Base-by-base conservation (phyloP, 2,329 filamentous ascomycete species). In the Pezicula rhizophila region DNA sequence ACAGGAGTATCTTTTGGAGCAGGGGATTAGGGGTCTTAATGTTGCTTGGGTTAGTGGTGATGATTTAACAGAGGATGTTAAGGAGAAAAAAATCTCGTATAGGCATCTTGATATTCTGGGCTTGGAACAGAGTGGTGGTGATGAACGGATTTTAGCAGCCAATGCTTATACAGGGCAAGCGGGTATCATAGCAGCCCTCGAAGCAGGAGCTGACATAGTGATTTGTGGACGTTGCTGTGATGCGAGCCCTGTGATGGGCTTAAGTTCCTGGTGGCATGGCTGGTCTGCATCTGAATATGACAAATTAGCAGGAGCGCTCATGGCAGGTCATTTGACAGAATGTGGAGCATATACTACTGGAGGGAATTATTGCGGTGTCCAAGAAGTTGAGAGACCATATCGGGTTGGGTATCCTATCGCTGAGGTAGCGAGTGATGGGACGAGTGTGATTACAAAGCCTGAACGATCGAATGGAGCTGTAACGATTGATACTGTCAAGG, bases 401-500 rank as follows among this genome's bases (percentile, higher is more conserved):
- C 68, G 75, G 48, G 70, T 71, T 17, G 70, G 68, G 34, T 73
- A 65, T 49, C 70, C 70, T 1, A 72, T 74, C 42, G 71, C 70
- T 5, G 70, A 72, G 50, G 71, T 73, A 41, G 65, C 65, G 7
- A 51, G 56, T 1, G 60, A 65, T 15, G 71, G 71, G 6, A 52
- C 64, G 17, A 65, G 68, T 4, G 58, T 71, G 17, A 72, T 73
- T 57, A 72, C 70, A 15, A 73, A 72, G 52, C 68, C 72, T 46
- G 62, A 66, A 11, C 60, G 64, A 51, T 56, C 62, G 12, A 67
- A 67, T 3, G 70, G 73, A n/a, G 54, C 62, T 4, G 68, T 73
- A 18, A 69, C 67, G 1, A 69, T 74, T 11, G 70, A 77, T 45
- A 79, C 75, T 0, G 73, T 74, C 51, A 71, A 70, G 0, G 72